phyloP scores from a whole-genome alignment of 1,139 yeast genomes.

The Ogataea hybrid region DNA sequence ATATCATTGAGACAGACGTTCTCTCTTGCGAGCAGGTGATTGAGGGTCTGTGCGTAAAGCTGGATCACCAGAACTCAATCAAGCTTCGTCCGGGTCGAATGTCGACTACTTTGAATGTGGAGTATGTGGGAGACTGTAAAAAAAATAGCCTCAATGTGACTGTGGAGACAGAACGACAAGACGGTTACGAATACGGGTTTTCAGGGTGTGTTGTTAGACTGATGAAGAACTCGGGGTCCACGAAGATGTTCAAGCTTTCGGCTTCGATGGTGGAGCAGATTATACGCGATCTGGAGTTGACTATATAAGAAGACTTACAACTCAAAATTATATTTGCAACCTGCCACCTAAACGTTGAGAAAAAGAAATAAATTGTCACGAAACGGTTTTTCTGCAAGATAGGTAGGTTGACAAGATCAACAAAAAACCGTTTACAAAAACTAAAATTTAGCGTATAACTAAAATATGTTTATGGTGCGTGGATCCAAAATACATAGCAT shows the following conservation, averaged over 20 bases:
- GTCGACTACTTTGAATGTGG: constrained; percentile 5
- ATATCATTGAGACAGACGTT: constrained; percentile 23
- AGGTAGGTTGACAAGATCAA: not conserved
- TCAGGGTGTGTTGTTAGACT: constrained; percentile 31
- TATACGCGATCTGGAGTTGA: constrained; percentile 16
- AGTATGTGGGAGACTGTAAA: constrained; percentile 6
- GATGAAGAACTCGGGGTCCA: constrained; percentile 21
- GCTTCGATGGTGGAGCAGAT: constrained; percentile 21
- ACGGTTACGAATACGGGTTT: constrained; percentile 32
- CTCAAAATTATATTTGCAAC: too few relatives aligned
- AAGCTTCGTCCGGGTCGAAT: constrained; percentile 6
- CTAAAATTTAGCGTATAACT: not conserved
- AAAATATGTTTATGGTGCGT: not conserved
- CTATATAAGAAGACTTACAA: not conserved
- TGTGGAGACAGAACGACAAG: constrained; percentile 26
- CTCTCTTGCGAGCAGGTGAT: constrained; percentile 16
- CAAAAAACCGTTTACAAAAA: not conserved
- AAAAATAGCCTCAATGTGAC: constrained; percentile 11
- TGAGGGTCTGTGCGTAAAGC: constrained; percentile 8
- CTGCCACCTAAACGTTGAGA: not conserved
- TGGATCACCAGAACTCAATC: constrained; percentile 10
- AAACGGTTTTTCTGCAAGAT: constrained; percentile 15
- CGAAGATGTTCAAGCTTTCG: constrained; percentile 22
- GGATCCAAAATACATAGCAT: constrained; percentile 23
- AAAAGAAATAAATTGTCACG: constrained; percentile 10